Conservation (phyloP, 805 yeast species). For the Ogataea polymorpha region DNA sequence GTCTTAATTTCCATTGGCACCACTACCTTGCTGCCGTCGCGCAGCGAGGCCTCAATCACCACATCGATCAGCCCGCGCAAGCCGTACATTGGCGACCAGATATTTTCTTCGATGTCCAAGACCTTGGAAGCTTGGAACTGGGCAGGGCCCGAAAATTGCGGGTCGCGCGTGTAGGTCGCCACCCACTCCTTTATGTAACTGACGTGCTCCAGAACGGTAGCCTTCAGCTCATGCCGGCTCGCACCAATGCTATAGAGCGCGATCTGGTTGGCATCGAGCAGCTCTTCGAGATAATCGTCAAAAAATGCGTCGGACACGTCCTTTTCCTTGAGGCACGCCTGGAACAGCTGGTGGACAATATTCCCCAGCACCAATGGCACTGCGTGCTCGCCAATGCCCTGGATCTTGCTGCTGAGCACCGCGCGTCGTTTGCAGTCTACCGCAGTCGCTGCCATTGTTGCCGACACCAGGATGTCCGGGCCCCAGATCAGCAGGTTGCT, state of each 20-base stretch:
- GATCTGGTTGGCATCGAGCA: conserved; percentile 24
- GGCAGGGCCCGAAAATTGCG: conserved; percentile 16
- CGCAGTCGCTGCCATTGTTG: conserved; percentile 78
- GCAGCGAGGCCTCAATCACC: conserved; percentile 58
- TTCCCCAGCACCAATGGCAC: conserved; percentile 76
- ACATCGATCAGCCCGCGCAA: conserved; percentile 88
- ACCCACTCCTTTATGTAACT: conserved; percentile 55
- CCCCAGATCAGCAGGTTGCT: conserved; percentile 69
- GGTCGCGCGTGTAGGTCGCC: conserved; percentile 35
- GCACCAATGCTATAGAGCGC: conserved; percentile 57
- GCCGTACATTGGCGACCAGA: conserved; percentile 91
- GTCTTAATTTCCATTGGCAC: conserved; percentile 91
- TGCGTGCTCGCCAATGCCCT: conserved; percentile 61
- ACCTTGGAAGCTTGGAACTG: conserved; percentile 58
- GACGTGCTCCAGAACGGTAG: conserved; percentile 45
- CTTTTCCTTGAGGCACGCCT: conserved; percentile 44
- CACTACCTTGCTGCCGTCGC: conserved; percentile 48
- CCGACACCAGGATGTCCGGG: conserved; percentile 80
- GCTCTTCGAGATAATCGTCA: conserved; percentile 30
- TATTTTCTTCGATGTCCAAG: conserved; percentile 83
- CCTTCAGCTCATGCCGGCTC: conserved; percentile 41
- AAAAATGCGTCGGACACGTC: conserved; percentile 40
- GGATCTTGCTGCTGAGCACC: conserved; percentile 53
- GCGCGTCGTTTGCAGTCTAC: conserved; percentile 71
- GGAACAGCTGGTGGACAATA: conserved; percentile 76